A percentile compares a stretch with the other conserved stretches of the same genome.
Conservation (phyloP, 2,329 filamentous ascomycete species). For the Uncinocarpus reesii region DNA sequence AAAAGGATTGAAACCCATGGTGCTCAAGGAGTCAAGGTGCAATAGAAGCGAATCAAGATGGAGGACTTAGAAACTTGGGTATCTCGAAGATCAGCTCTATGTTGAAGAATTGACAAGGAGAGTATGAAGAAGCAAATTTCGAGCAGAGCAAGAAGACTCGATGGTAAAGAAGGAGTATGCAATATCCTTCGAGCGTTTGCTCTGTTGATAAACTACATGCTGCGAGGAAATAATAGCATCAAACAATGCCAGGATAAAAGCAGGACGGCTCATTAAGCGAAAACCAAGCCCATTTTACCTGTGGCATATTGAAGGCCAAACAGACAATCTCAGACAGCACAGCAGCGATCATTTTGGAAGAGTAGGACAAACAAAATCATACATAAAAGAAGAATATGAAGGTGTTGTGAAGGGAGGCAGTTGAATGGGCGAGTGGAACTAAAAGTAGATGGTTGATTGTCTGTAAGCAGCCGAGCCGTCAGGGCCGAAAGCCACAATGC, state of each 20-base stretch:
- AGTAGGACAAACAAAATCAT: slow-evolving; percentile 11
- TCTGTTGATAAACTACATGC: background rate
- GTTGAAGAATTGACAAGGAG: background rate
- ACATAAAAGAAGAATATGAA: slow-evolving; percentile 11
- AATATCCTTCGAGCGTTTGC: background rate
- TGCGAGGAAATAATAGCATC: background rate
- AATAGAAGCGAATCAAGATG: background rate
- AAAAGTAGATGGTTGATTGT: slow-evolving; percentile 2
- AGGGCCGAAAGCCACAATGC: slow-evolving; percentile 9
- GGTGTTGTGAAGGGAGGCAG: background rate
- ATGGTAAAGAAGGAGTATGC: background rate
- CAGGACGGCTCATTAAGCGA: background rate
- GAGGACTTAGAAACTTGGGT: background rate
- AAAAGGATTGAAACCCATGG: slow-evolving; percentile 40
- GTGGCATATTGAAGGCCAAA: slow-evolving; percentile 1
- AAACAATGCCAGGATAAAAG: slow-evolving; percentile 3
- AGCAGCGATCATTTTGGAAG: background rate
- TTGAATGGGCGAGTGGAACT: background rate
- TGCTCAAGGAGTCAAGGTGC: background rate
- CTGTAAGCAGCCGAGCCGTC: slow-evolving; percentile 2
- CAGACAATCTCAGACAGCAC: slow-evolving; percentile 4
- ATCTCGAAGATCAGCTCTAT: background rate
- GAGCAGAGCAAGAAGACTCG: background rate
- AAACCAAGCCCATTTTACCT: background rate
- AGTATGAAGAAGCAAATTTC: background rate